A percentile compares a stretch with the other conserved stretches of the same genome.
Evolutionary conservation across 805 yeast genomes (phyloP).

Genomic region (Pichia phayaonensis): DNA sequence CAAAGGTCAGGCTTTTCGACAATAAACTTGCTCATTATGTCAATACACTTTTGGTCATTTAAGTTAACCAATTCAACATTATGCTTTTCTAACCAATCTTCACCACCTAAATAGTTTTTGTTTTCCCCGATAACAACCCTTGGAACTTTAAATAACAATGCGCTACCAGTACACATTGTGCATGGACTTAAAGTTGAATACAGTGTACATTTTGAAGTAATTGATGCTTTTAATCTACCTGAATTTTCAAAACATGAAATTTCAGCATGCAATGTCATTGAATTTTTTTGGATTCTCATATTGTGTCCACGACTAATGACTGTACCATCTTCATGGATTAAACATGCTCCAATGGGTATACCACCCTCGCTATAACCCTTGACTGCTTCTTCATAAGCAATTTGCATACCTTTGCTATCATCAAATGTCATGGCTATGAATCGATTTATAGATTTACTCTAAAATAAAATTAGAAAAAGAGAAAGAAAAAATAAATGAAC

Average conservation of each 20-base stretch:
- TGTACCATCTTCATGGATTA: slow-evolving; percentile 67
- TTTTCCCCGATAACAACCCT: slow-evolving; percentile 89
- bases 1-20: slow-evolving; percentile 69
- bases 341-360: slow-evolving; percentile 56
- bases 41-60: slow-evolving; percentile 53
- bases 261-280: slow-evolving; percentile 88
- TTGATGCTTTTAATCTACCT: slow-evolving; percentile 75
- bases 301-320: slow-evolving; percentile 88
- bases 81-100: slow-evolving; percentile 54
- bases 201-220: slow-evolving; percentile 79
- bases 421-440: slow-evolving; percentile 40
- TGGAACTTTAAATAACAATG: slow-evolving; percentile 78
- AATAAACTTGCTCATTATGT: slow-evolving; percentile 72
- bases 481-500: too few species aligned
- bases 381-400: slow-evolving; percentile 67
- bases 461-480: neutral
- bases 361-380: slow-evolving; percentile 78
- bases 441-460: neutral
- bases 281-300: slow-evolving; percentile 75
- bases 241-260: slow-evolving; percentile 84
- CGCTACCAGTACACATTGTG: slow-evolving; percentile 93
- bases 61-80: slow-evolving; percentile 69
- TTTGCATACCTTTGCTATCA: slow-evolving; percentile 57
- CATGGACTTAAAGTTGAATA: slow-evolving; percentile 93
- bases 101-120: slow-evolving; percentile 75